Evolutionary conservation across 805 yeast genomes (phyloP), one percentile per base, ranked within the genome.

Genomic region (Teunomyces aglyptinius): DNA sequence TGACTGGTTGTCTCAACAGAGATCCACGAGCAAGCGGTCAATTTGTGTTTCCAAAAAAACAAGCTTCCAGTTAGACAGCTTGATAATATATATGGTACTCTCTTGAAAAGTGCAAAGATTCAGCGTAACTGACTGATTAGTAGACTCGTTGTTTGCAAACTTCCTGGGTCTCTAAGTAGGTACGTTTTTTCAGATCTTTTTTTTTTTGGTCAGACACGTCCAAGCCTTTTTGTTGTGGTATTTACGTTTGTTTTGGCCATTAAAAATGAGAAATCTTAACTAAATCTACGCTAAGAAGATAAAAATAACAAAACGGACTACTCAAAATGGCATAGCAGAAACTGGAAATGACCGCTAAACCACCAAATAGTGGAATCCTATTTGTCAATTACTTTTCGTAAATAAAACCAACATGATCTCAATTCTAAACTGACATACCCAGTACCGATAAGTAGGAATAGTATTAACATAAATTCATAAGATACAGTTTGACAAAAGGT

Each of bases 401-500:
- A 22, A 36, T 20, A 36, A 22, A 22, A 36, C 28, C 39, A 20
- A 36, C 27, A 19, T n/a, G 6, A 12, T 22, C 39, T 22, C 24
- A 22, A 34, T 19, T 19, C 28, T 36, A 22, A 36, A 36, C 39
- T 22, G 39, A 36, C 28, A 36, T 19, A 36, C 24, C 39, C 39
- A 36, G 39, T 20, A 36, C 39, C 27, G 39, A 36, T 28, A 22
- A 36, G 11, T 36, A 36, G 39, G 28, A 36, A 36, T 36, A 36
- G 27, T 36, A 36, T 36, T 36, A 36, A 36, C 39, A 36, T 36
- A 36, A 36, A 36, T 36, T 36, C 39, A 36, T 36, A 36, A 36
- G 39, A 36, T 36, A 36, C 54, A 53, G 49, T 49, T 50, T 38
- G 15, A 8, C 36, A 43, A 26, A 27, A 29, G 39, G 36, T 48